Conservation (phyloP, 768 basidiomycete species). For the Rhodosporidiobolus sp. region DNA sequence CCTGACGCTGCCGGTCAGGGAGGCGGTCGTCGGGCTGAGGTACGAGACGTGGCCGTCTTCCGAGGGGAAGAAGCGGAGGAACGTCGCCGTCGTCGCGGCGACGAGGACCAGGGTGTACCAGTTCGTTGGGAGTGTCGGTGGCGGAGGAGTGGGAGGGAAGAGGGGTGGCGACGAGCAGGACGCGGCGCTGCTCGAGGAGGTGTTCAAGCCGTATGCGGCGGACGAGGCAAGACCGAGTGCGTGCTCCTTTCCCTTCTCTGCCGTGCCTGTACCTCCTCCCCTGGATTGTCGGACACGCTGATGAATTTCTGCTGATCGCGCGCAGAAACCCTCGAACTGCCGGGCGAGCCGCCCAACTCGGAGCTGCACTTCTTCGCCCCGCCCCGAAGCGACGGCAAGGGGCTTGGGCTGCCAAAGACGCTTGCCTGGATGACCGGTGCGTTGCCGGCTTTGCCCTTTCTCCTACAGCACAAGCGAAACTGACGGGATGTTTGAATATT, state of each 20-base stretch:
- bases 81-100: slow-evolving; percentile 67
- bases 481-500: too few species aligned
- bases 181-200: slow-evolving; percentile 63
- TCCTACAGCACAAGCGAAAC: too few species aligned
- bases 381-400: slow-evolving; percentile 50
- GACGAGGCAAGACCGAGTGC: slow-evolving; percentile 75
- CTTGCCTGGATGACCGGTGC: slow-evolving; percentile 90
- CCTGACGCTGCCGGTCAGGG: slow-evolving; percentile 61
- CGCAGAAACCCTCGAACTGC: slow-evolving; percentile 83
- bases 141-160: not conserved
- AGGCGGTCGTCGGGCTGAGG: slow-evolving; percentile 77
- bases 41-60: slow-evolving; percentile 63
- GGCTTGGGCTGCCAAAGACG: slow-evolving; percentile 62
- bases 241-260: slow-evolving; percentile 39
- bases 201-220: slow-evolving; percentile 64
- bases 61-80: slow-evolving; percentile 26
- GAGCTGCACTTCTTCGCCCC: slow-evolving; percentile 73
- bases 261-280: slow-evolving; percentile 23
- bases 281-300: slow-evolving; percentile 39
- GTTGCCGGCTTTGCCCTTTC: slow-evolving; percentile 41
- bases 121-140: slow-evolving; percentile 62
- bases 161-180: slow-evolving; percentile 69
- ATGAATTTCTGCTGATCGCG: slow-evolving; percentile 28
- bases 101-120: slow-evolving; percentile 88
- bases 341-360: slow-evolving; percentile 67